phyloP scores from a whole-genome alignment of 495 filamentous ascomycete genomes.

The Daldinia caldariorum region DNA sequence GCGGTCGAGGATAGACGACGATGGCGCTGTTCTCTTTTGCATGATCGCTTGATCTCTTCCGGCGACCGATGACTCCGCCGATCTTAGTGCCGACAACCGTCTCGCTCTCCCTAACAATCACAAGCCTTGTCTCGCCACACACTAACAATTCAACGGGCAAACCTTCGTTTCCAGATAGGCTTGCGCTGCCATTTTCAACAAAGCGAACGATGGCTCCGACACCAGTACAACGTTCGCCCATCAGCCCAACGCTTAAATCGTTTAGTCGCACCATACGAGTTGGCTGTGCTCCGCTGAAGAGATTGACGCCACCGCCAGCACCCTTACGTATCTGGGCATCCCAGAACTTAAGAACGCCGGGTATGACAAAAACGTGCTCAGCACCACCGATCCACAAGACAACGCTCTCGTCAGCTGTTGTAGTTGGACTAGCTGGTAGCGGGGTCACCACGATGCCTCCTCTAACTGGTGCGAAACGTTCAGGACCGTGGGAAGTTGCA shows the following conservation, averaged over 20 bases:
- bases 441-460: slow-evolving; percentile 73
- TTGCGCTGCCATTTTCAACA: slow-evolving; percentile 38
- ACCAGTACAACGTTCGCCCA: slow-evolving; percentile 72
- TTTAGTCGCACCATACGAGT: slow-evolving; percentile 59
- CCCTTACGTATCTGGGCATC: slow-evolving; percentile 65
- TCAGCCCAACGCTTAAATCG: slow-evolving; percentile 64
- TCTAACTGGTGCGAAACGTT: slow-evolving; percentile 51
- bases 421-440: slow-evolving; percentile 56
- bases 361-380: slow-evolving; percentile 66
- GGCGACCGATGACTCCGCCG: slow-evolving; percentile 50
- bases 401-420: slow-evolving; percentile 69
- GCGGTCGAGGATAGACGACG: slow-evolving; percentile 53
- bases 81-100: slow-evolving; percentile 49
- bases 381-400: slow-evolving; percentile 74
- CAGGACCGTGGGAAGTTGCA: slow-evolving; percentile 46
- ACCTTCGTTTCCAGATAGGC: slow-evolving; percentile 52
- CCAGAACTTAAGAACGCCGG: slow-evolving; percentile 74
- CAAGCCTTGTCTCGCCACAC: slow-evolving; percentile 69
- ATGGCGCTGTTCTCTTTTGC: slow-evolving; percentile 52
- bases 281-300: slow-evolving; percentile 61
- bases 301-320: slow-evolving; percentile 67
- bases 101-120: slow-evolving; percentile 64
- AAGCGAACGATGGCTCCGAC: slow-evolving; percentile 64
- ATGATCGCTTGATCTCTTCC: slow-evolving; percentile 40
- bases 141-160: slow-evolving; percentile 68